A percentile compares a stretch with the other conserved stretches of the same genome.
phyloP scores from a whole-genome alignment of 2,329 filamentous ascomycete genomes.

The Cladorrhinum sp. region DNA sequence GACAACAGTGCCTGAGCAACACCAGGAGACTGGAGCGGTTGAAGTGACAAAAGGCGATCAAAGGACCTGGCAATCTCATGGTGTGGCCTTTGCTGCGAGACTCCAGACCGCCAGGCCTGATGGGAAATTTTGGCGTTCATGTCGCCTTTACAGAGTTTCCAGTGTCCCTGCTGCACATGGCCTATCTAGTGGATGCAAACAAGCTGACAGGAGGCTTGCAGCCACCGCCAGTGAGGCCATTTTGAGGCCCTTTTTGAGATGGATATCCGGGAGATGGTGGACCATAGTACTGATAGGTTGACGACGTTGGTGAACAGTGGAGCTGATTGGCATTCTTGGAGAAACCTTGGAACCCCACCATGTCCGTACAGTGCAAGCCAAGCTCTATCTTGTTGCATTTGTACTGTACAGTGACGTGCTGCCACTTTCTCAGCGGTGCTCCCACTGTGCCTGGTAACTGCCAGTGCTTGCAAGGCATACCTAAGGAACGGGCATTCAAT shows the following conservation, averaged over 20 bases:
- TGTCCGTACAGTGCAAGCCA: not conserved
- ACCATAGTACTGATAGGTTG: no score
- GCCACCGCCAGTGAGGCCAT: no score
- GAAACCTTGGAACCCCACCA: not conserved
- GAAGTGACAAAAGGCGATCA: not conserved
- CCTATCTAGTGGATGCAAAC: not conserved
- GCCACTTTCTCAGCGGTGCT: not conserved
- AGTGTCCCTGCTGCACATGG: no score
- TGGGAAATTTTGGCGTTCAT: no score
- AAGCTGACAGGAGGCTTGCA: not conserved
- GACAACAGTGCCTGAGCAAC: not conserved
- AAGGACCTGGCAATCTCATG: not conserved
- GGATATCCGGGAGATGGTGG: no score
- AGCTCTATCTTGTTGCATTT: not conserved
- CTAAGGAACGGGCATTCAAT: no score
- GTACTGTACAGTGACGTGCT: constrained; percentile 22
- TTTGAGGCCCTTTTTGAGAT: no score
- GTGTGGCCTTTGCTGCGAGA: not conserved
- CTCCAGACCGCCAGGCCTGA: not conserved
- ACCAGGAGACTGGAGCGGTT: not conserved
- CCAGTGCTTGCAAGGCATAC: no score
- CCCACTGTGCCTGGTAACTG: no score
- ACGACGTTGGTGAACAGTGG: no score
- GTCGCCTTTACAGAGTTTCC: no score
- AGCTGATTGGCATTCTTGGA: no score